A percentile compares a stretch with the other conserved stretches of the same genome.
phyloP scores from a whole-genome alignment of 2,329 filamentous ascomycete species.

The Ustulina deusta region DNA sequence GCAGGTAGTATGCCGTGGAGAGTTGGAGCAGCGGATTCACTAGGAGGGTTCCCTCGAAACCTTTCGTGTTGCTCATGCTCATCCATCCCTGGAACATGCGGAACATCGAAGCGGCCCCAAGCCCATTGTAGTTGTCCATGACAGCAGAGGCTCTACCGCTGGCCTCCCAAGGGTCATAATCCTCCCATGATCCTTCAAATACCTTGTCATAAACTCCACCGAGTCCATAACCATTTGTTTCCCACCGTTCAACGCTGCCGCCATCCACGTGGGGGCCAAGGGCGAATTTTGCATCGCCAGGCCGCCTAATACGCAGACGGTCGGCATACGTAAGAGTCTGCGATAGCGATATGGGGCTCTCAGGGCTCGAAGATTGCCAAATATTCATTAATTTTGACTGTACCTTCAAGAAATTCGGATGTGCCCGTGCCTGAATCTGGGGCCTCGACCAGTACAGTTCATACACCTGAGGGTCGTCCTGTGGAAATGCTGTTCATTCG shows the following conservation, averaged over 20 bases:
- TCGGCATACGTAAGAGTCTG: slow-evolving; percentile 77
- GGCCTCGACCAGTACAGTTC: slow-evolving; percentile 81
- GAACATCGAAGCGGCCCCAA: slow-evolving; percentile 86
- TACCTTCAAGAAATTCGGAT: slow-evolving; percentile 71
- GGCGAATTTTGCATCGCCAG: slow-evolving; percentile 77
- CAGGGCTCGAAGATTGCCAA: slow-evolving; percentile 67
- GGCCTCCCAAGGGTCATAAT: slow-evolving; percentile 85
- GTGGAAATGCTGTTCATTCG: slow-evolving; percentile 68
- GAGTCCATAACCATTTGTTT: slow-evolving; percentile 73
- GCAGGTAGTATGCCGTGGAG: slow-evolving; percentile 81
- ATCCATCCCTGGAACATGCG: slow-evolving; percentile 93
- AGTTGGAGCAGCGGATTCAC: slow-evolving; percentile 83
- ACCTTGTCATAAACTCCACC: slow-evolving; percentile 79
- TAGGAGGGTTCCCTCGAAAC: slow-evolving; percentile 81
- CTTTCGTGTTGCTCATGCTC: slow-evolving; percentile 77
- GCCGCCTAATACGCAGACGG: slow-evolving; percentile 76
- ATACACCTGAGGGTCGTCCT: slow-evolving; percentile 75
- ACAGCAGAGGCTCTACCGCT: slow-evolving; percentile 74
- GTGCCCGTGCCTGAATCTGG: slow-evolving; percentile 75
- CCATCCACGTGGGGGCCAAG: slow-evolving; percentile 80
- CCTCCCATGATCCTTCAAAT: slow-evolving; percentile 81
- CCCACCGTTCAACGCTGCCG: slow-evolving; percentile 81
- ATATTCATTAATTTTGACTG: slow-evolving; percentile 73
- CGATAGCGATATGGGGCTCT: slow-evolving; percentile 60
- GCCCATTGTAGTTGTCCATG: slow-evolving; percentile 81